Conservation (phyloP, 2,329 filamentous ascomycete genomes). For the Colletotrichum trifolii region DNA sequence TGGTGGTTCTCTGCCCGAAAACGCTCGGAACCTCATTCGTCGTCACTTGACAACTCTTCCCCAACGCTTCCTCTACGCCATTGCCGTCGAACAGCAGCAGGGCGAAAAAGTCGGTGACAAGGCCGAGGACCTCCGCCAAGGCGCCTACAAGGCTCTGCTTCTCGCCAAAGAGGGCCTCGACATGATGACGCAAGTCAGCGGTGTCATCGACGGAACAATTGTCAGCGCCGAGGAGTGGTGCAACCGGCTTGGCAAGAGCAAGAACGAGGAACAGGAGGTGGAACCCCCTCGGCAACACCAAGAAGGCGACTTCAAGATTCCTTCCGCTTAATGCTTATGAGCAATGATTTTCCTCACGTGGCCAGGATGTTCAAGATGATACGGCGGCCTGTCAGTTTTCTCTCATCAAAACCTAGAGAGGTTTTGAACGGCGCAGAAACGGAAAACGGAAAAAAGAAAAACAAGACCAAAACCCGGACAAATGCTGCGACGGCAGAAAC, state of each 20-base stretch:
- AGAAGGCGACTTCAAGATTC: conserved; percentile 43
- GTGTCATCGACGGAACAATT: conserved; percentile 89
- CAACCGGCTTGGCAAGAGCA: conserved; percentile 72
- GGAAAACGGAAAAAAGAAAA: conserved; percentile 32
- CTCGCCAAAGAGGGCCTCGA: conserved; percentile 91
- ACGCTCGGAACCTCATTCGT: conserved; percentile 84
- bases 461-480: conserved; percentile 15
- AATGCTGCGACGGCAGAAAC: conserved; percentile 22
- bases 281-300: conserved; percentile 41
- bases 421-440: conserved; percentile 33
- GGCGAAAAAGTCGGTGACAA: conserved; percentile 43
- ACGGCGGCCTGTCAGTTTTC: conserved; percentile 15
- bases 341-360: conserved; percentile 16
- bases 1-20: conserved; percentile 90
- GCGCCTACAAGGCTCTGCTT: conserved; percentile 82
- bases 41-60: conserved; percentile 87
- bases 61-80: conserved; percentile 82
- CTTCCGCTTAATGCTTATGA: conserved; percentile 14
- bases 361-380: conserved; percentile 9
- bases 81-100: conserved; percentile 53
- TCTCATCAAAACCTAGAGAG: conserved; percentile 22
- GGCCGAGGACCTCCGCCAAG: conserved; percentile 58
- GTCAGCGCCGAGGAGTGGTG: conserved; percentile 94
- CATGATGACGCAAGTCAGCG: conserved; percentile 92
- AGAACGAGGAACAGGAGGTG: conserved; percentile 40